These are phyloP conservation scores for Fomitopsis pulvina DNA, from an alignment of 768 basidiomycete species.

Conservation along the genomic window DNA sequence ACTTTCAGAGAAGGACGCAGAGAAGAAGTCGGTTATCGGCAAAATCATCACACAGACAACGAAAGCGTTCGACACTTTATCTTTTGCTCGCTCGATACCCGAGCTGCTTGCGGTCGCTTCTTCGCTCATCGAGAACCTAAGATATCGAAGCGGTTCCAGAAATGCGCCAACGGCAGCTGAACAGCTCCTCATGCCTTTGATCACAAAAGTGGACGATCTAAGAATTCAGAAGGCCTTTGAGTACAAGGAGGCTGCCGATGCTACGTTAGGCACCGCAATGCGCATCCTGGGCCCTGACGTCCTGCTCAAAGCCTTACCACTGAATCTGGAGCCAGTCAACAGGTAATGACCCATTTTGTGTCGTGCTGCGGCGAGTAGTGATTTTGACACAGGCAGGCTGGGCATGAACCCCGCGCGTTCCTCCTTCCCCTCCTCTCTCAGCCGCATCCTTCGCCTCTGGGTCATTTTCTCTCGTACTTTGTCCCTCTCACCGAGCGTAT, in stretches of 20 bases:
- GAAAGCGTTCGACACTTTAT: conserved; percentile 65
- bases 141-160: conserved; percentile 37
- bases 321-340: conserved; percentile 79
- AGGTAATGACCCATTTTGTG: conserved; percentile 37
- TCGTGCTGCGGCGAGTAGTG: background rate
- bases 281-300: conserved; percentile 80
- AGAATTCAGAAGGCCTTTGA: conserved; percentile 81
- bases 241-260: conserved; percentile 83
- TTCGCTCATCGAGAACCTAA: conserved; percentile 58
- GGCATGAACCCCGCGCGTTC: conserved; percentile 82
- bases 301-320: conserved; percentile 65
- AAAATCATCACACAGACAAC: conserved; percentile 57
- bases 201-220: conserved; percentile 67
- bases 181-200: conserved; percentile 57
- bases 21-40: conserved; percentile 48
- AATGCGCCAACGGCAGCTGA: conserved; percentile 57
- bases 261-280: conserved; percentile 73
- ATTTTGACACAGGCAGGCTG: conserved; percentile 45
- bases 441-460: conserved; percentile 72
- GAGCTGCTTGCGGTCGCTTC: conserved; percentile 72
- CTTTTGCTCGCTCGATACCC: conserved; percentile 69
- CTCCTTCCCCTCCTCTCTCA: conserved; percentile 82
- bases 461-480: conserved; percentile 85
- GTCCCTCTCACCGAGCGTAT: conserved; percentile 91
- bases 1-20: conserved; percentile 34